phyloP scores from a whole-genome alignment of 495 filamentous ascomycete species.

The Thermochaetoides thermophila region DNA sequence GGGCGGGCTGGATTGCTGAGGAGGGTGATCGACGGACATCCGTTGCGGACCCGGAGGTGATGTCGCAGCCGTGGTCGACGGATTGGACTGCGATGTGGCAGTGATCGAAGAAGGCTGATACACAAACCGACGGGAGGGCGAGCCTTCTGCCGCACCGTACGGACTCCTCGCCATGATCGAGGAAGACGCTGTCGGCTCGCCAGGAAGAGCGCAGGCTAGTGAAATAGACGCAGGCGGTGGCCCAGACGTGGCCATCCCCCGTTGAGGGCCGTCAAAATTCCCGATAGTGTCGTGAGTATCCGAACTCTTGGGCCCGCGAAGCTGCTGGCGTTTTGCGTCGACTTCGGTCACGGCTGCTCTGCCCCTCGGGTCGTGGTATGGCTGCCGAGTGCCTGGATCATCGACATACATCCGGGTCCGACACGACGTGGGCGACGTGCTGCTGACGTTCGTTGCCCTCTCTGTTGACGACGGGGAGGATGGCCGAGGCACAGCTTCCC shows the following conservation, averaged over 20 bases:
- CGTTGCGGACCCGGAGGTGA: constrained; percentile 18
- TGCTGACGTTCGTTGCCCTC: constrained; percentile 11
- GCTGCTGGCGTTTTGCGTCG: constrained; percentile 20
- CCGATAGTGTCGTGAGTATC: constrained; percentile 38
- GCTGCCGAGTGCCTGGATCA: constrained; percentile 14
- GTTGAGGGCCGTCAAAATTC: constrained; percentile 28
- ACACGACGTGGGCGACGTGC: constrained; percentile 17
- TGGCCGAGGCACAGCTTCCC: constrained; percentile 34
- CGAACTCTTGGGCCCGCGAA: constrained; percentile 27
- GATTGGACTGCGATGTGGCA: constrained; percentile 12
- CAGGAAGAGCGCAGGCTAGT: too few species aligned
- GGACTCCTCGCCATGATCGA: constrained; percentile 13
- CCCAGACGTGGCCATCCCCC: constrained; percentile 5
- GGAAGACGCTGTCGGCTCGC: too few species aligned
- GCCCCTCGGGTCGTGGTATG: constrained; percentile 17
- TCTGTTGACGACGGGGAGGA: constrained; percentile 24
- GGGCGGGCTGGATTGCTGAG: constrained; percentile 18
- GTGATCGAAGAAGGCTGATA: constrained; percentile 16
- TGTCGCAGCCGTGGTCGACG: constrained; percentile 13
- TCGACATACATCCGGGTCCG: constrained; percentile 11
- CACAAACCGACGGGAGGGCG: constrained; percentile 19
- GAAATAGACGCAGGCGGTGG: too few species aligned
- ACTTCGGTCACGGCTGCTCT: constrained; percentile 13
- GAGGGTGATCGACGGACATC: too few species aligned
- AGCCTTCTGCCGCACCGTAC: constrained; percentile 15